These are phyloP conservation scores for Gonapodya sp. DNA, from an alignment of 192 early-diverging fungal species.

Conservation along the genomic window DNA sequence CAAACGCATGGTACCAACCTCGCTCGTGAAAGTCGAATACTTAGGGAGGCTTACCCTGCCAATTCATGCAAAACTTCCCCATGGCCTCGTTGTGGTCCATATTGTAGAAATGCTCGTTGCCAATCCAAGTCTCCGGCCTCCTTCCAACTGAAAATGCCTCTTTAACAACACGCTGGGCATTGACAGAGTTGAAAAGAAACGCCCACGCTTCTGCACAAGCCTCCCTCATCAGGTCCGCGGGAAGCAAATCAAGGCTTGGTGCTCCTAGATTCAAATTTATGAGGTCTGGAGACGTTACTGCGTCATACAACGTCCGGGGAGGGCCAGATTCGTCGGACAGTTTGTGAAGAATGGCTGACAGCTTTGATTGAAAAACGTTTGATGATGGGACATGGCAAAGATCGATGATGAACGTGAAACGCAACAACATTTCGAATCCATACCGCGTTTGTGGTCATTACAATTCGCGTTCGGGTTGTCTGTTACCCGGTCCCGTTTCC, in stretches of 20 bases:
- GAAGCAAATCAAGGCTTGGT: neutral
- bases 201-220: slow-evolving; percentile 5
- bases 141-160: no score
- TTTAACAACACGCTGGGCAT: no score
- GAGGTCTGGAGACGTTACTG: neutral
- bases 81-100: slow-evolving; percentile 3
- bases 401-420: no score
- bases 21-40: neutral
- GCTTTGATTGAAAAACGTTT: no score
- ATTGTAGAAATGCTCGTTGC: neutral
- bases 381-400: no score
- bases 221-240: neutral
- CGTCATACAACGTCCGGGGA: neutral
- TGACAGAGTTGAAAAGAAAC: no score
- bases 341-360: neutral
- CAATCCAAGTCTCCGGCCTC: neutral
- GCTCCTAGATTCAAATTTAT: neutral
- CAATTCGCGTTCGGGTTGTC: no score
- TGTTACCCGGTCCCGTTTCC: no score
- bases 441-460: no score
- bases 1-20: neutral
- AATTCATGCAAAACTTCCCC: neutral
- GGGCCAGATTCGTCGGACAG: neutral
- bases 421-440: no score
- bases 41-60: no score